These are phyloP conservation scores for Phyllostachys edulis DNA, from an alignment of 176 grass and related monocot species.

Conservation along the genomic window DNA sequence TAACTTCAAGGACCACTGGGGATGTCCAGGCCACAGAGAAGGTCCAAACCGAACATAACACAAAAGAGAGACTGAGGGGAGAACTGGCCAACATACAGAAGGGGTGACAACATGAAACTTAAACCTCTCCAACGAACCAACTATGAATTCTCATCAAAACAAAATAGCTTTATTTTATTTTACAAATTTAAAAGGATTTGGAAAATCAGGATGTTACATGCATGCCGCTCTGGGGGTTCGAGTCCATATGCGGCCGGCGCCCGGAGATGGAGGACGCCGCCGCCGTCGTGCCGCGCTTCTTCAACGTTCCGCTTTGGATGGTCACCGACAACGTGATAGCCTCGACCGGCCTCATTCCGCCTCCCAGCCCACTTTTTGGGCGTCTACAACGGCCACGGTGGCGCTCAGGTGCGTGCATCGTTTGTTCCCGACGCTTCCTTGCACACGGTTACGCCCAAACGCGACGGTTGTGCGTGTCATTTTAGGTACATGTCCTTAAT, in stretches of 20 bases:
- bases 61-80: too few relatives aligned
- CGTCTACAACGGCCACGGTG: constrained; percentile 84
- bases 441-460: background rate
- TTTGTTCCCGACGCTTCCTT: background rate
- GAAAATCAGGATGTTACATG: too few relatives aligned
- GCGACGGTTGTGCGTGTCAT: background rate
- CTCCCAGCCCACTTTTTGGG: constrained; percentile 77
- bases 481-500: background rate
- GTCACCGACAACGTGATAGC: constrained; percentile 58
- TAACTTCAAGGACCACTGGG: too few relatives aligned
- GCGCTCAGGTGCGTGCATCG: constrained; percentile 44
- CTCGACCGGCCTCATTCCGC: constrained; percentile 64
- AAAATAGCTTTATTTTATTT: too few relatives aligned
- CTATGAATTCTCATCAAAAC: too few relatives aligned
- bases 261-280: constrained; percentile 89
- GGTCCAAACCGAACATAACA: too few relatives aligned
- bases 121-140: too few relatives aligned
- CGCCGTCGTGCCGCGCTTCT: constrained; percentile 39
- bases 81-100: too few relatives aligned
- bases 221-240: constrained; percentile 74
- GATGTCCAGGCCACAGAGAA: too few relatives aligned
- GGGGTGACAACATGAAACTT: too few relatives aligned
- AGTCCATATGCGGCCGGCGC: constrained; percentile 62
- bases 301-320: constrained; percentile 63
- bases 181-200: too few relatives aligned